Conservation (phyloP, 192 early-diverging fungal species). For the Phlyctochytrium arcticum region DNA sequence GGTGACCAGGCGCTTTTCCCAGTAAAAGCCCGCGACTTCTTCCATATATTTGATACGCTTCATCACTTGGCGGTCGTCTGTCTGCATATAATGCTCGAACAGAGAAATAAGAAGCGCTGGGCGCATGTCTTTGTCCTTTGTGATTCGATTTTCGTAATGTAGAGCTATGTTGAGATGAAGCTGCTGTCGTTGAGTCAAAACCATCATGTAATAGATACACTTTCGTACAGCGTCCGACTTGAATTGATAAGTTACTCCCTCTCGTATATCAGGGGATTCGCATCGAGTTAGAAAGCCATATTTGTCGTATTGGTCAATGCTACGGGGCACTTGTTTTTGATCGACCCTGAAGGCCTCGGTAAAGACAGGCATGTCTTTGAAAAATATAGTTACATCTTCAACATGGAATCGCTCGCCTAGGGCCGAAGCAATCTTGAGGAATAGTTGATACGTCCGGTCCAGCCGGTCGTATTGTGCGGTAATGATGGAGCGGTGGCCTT, state of each 20-base stretch:
- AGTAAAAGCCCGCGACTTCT: constrained; percentile 38
- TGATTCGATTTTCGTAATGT: constrained; percentile 41
- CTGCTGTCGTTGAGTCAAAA: constrained; percentile 42
- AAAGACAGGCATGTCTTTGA: constrained; percentile 22
- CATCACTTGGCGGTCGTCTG: constrained; percentile 21
- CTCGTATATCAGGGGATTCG: constrained; percentile 25
- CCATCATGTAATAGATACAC: constrained; percentile 52
- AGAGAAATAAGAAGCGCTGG: constrained; percentile 40
- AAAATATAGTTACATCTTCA: constrained; percentile 47
- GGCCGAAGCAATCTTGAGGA: constrained; percentile 50
- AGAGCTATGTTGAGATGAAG: constrained; percentile 39
- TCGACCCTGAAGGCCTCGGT: constrained; percentile 16
- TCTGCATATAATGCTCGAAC: constrained; percentile 48
- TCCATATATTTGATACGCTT: constrained; percentile 46
- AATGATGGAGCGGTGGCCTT: constrained; percentile 46
- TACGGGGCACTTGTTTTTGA: constrained; percentile 7
- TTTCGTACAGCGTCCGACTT: constrained; percentile 51
- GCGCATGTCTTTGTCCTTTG: constrained; percentile 21
- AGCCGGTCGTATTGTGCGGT: constrained; percentile 52
- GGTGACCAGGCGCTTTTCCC: constrained; percentile 29
- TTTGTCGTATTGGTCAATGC: constrained; percentile 37
- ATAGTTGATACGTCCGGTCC: constrained; percentile 47
- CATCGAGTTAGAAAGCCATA: constrained; percentile 40
- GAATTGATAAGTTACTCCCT: constrained; percentile 29
- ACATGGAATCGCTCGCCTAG: constrained; percentile 45